Conservation (phyloP, 2,329 filamentous ascomycete species). For the Hymenoscyphus albidus region DNA sequence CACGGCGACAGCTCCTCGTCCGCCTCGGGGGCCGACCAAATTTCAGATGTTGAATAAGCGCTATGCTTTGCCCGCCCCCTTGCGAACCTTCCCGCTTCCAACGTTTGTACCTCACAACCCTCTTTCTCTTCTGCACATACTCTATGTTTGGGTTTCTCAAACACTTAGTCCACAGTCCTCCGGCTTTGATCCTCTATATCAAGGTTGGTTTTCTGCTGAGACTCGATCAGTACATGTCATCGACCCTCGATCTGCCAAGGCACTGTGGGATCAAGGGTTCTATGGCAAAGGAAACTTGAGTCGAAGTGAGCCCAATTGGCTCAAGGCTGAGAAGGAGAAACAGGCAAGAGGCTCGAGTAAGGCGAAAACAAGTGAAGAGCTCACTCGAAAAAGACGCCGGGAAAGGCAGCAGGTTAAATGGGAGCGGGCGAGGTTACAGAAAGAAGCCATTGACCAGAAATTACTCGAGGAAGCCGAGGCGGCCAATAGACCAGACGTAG, state of each 20-base stretch:
- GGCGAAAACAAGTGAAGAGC: slow-evolving; percentile 73
- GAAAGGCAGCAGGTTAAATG: slow-evolving; percentile 84
- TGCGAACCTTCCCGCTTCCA: slow-evolving; percentile 80
- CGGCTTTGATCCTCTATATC: slow-evolving; percentile 62
- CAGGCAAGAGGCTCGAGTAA: slow-evolving; percentile 53
- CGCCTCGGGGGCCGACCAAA: slow-evolving; percentile 25
- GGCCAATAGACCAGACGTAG: slow-evolving; percentile 9
- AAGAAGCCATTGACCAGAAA: slow-evolving; percentile 75
- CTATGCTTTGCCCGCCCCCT: slow-evolving; percentile 75
- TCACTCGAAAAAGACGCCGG: slow-evolving; percentile 70
- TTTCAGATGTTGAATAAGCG: slow-evolving; percentile 61
- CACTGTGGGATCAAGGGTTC: slow-evolving; percentile 94
- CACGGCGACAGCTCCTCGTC: slow-evolving; percentile 9
- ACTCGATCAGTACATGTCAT: slow-evolving; percentile 83
- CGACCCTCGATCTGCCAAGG: slow-evolving; percentile 69
- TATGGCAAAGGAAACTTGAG: slow-evolving; percentile 93
- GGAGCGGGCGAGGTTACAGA: slow-evolving; percentile 83
- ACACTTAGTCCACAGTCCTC: slow-evolving; percentile 60
- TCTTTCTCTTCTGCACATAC: slow-evolving; percentile 76
- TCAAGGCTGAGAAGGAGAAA: slow-evolving; percentile 74
- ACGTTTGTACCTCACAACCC: slow-evolving; percentile 90
- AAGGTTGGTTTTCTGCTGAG: slow-evolving; percentile 74
- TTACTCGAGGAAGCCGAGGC: slow-evolving; percentile 48
- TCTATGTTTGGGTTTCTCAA: slow-evolving; percentile 73
- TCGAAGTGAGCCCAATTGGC: slow-evolving; percentile 91